Base-by-base conservation (phyloP, 805 yeast species). In the Sugiyamaella lignohabitans region DNA sequence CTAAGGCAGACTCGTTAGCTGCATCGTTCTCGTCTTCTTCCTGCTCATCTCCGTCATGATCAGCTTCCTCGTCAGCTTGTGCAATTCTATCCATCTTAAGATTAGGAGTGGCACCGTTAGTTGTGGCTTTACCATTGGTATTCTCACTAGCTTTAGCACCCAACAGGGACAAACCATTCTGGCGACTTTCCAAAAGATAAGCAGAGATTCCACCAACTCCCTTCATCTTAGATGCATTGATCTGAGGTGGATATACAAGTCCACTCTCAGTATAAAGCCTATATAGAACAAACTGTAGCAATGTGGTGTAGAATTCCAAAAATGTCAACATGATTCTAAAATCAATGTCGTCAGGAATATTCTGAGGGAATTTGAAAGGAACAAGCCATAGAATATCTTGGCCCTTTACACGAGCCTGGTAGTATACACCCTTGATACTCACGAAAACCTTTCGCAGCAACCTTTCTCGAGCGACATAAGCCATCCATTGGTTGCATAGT, bases 311-410 rank as follows among this genome's bases (percentile, higher is more conserved):
- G 68, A 93, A 89, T 69, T 93, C 98, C 62, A 93, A 76, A 69
- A 93, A 93, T 1, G 98, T 91, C 61, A 87, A 74, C 98, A 93
- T 93, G 71, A 93, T 87, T 67, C 93, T 78, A 73, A 93, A 91
- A 69, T 93, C 98, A 50, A 93, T 81, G 66, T 93, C 98, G 39
- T 83, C 69, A 40, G 98, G 98, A 56, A 93, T 84, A 66, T 85
- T 85, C 66, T 91, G 95, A 17, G 98, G 96, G 72, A 89, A 93
- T 67, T 88, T 93, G 76, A 83, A 93, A 20, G 98, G 98, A 40
- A 87, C 95, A 50, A 93, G 78, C 98, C 98, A 93, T 68, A 91
- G 78, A 40, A 93, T 75, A 55, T 87, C 95, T 66, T 88, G 96
- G 55, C 98, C 98, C 65, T 77, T 81, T 40, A 93, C 80, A 52